Evolutionary conservation across 805 yeast genomes (phyloP).

Genomic region (Schwanniomyces polymorphus): DNA sequence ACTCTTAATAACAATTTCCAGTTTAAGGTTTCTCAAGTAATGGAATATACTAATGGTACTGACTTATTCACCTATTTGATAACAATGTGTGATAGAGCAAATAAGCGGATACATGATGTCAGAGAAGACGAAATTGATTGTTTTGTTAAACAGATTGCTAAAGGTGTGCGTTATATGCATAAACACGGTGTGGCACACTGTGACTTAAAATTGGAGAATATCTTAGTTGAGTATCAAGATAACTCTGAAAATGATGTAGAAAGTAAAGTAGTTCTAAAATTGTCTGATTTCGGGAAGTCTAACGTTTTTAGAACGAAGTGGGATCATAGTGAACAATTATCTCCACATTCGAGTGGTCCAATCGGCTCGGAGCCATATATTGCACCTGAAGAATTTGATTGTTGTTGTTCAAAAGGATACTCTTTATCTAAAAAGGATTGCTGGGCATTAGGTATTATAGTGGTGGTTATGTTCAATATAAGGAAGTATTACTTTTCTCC

Average conservation of each 20-base stretch:
- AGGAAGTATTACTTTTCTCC: conserved; percentile 24
- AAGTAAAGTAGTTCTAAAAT: conserved; percentile 20
- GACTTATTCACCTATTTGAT: conserved; percentile 33
- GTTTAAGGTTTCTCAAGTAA: conserved; percentile 30
- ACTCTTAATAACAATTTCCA: conserved; percentile 8
- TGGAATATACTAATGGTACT: conserved; percentile 40
- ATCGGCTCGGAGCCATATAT: conserved; percentile 91
- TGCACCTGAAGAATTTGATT: conserved; percentile 74
- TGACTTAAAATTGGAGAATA: conserved; percentile 87
- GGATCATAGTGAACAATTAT: conserved; percentile 45
- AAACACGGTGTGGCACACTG: conserved; percentile 92
- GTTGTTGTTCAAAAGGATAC: conserved; percentile 31
- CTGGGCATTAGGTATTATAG: conserved; percentile 79
- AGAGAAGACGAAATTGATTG: conserved; percentile 75
- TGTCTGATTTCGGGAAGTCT: conserved; percentile 85
- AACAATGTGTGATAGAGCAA: conserved; percentile 8
- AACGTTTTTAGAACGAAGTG: conserved; percentile 89
- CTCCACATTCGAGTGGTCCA: conserved; percentile 62
- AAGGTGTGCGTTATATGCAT: conserved; percentile 84
- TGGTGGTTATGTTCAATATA: conserved; percentile 28
- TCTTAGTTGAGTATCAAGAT: conserved; percentile 43
- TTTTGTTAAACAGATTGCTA: conserved; percentile 80
- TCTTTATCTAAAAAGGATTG: conserved; percentile 82
- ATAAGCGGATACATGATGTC: conserved; percentile 13
- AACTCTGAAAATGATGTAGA: background rate